Evolutionary conservation across 2,329 filamentous ascomycete species (phyloP).

Genomic region (Orbilia javanica): DNA sequence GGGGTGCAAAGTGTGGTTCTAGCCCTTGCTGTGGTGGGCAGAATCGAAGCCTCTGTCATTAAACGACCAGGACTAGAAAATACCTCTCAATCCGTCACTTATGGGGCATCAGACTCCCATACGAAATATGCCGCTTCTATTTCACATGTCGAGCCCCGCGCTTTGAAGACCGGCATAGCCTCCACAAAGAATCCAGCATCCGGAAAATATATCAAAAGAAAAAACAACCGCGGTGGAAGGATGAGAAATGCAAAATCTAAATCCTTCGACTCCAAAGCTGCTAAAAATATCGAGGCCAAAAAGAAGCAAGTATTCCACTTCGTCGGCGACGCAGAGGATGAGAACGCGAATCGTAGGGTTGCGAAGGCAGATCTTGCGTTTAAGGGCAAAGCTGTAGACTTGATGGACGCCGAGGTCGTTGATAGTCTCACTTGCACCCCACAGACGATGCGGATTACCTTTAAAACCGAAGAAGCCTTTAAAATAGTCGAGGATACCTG

Average conservation of each 20-base stretch:
- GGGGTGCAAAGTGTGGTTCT: not conserved
- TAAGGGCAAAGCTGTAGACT: slow-evolving; percentile 17
- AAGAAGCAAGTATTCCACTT: slow-evolving; percentile 30
- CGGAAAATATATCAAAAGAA: slow-evolving; percentile 11
- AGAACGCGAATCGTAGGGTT: slow-evolving; percentile 14
- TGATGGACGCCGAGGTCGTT: slow-evolving; percentile 31
- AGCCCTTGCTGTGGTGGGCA: not conserved
- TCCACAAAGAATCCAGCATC: not conserved
- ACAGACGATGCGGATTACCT: not conserved
- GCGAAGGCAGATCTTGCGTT: slow-evolving; percentile 25
- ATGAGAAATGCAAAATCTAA: slow-evolving; percentile 32
- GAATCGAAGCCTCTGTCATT: not conserved
- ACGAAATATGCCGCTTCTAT: not conserved
- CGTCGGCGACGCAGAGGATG: slow-evolving; percentile 6
- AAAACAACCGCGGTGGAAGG: slow-evolving; percentile 1
- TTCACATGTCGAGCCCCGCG: not conserved
- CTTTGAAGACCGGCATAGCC: not conserved
- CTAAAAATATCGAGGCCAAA: slow-evolving; percentile 22
- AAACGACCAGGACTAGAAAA: not conserved
- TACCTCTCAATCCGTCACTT: not conserved
- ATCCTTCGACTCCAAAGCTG: slow-evolving; percentile 11
- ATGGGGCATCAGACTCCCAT: not conserved
- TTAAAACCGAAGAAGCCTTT: slow-evolving; percentile 32
- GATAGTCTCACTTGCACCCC: slow-evolving; percentile 15
- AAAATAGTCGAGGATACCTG: slow-evolving; percentile 21